phyloP scores from a whole-genome alignment of 2,329 filamentous ascomycete genomes.

The Aspergillus aculeatinus region DNA sequence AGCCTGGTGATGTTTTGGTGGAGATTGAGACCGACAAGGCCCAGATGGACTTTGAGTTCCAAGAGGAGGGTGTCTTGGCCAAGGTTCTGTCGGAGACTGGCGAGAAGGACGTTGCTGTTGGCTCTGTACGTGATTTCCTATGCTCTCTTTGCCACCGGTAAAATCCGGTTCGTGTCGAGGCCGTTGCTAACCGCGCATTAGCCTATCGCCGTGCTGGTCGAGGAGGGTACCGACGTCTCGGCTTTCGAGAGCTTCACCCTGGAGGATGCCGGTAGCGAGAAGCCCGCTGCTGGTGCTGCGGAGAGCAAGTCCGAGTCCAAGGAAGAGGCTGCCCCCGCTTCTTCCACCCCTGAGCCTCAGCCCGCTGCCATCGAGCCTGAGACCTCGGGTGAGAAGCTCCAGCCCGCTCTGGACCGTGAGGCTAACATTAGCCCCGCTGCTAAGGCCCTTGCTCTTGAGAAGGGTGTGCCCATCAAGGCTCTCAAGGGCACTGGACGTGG shows the following conservation, averaged over 20 bases:
- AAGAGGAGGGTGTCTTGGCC: constrained; percentile 93
- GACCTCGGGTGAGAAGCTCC: constrained; percentile 71
- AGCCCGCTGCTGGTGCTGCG: constrained; percentile 59
- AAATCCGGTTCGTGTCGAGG: not conserved
- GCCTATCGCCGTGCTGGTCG: constrained; percentile 94
- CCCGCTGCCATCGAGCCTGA: constrained; percentile 64
- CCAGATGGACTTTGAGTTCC: constrained; percentile 99
- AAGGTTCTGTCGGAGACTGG: constrained; percentile 92
- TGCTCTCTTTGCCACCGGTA: not conserved
- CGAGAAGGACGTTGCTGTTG: constrained; percentile 89
- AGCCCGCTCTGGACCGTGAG: constrained; percentile 81
- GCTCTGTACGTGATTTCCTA: constrained; percentile 70
- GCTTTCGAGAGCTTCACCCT: constrained; percentile 87
- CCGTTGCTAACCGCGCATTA: constrained; percentile 45
- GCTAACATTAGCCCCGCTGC: constrained; percentile 70
- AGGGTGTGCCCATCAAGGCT: constrained; percentile 70
- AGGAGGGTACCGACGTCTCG: constrained; percentile 82
- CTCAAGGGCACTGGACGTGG: constrained; percentile 85
- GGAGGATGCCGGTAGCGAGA: constrained; percentile 86
- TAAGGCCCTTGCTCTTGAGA: constrained; percentile 81
- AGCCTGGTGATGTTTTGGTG: constrained; percentile 90
- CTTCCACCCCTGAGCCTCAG: constrained; percentile 60
- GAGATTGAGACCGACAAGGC: constrained; percentile 99
- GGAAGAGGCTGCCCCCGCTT: constrained; percentile 51
- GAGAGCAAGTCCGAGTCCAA: constrained; percentile 62